Conservation (phyloP, 768 basidiomycete species). For the Podaxis carcinomalis region DNA sequence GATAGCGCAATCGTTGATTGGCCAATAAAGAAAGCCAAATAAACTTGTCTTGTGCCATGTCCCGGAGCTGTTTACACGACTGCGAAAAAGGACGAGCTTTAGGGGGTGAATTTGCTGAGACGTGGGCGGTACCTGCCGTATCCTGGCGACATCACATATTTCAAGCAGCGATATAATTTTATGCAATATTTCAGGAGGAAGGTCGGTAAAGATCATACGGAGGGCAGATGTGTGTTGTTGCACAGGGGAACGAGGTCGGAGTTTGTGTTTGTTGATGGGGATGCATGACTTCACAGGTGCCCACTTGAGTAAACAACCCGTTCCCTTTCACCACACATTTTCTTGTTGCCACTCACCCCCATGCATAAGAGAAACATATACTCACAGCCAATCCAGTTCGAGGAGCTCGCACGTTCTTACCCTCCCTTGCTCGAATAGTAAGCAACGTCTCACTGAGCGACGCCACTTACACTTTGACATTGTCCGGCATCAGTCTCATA, state of each 20-base stretch:
- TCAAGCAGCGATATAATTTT: constrained; percentile 3
- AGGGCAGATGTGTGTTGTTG: background rate
- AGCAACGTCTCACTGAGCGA: background rate
- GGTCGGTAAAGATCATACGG: background rate
- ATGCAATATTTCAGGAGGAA: constrained; percentile 8
- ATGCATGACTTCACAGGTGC: constrained; percentile 2
- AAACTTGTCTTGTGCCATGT: constrained; percentile 1
- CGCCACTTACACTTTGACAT: background rate
- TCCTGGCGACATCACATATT: constrained; percentile 6
- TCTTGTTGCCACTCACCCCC: constrained; percentile 1
- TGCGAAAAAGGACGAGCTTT: background rate
- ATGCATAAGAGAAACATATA: constrained; percentile 12
- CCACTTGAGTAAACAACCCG: constrained; percentile 8
- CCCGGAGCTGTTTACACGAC: constrained; percentile 4
- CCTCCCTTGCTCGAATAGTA: constrained; percentile 7
- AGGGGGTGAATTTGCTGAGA: background rate
- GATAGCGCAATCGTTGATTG: background rate
- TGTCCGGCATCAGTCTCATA: constrained; percentile 5
- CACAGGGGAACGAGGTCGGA: background rate
- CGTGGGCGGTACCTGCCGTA: constrained; percentile 8
- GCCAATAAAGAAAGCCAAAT: constrained; percentile 1
- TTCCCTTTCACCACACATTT: background rate
- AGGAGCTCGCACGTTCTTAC: constrained; percentile 6
- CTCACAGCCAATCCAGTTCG: constrained; percentile 1
- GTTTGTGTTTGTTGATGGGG: constrained; percentile 9